A percentile compares a stretch with the other conserved stretches of the same genome.
Evolutionary conservation across 2,329 filamentous ascomycete species (phyloP).

Genomic region (Leptographium lundbergii): DNA sequence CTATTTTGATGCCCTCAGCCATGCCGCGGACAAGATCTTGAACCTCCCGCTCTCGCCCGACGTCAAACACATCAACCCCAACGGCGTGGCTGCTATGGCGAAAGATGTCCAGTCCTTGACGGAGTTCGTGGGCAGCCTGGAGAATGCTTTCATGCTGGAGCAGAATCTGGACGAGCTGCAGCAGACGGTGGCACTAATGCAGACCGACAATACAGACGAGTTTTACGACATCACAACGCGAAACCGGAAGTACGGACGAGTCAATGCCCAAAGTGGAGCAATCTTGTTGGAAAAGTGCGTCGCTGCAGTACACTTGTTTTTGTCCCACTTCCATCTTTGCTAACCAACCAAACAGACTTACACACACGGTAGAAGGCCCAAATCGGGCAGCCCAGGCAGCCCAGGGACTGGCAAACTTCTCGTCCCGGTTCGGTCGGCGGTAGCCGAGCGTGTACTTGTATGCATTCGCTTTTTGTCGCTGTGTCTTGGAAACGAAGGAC

Average conservation of each 20-base stretch:
- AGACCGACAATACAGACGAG: constrained; percentile 82
- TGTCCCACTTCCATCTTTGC: neutral
- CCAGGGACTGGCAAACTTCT: constrained; percentile 56
- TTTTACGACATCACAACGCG: constrained; percentile 86
- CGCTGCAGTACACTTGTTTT: constrained; percentile 2
- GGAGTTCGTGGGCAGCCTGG: constrained; percentile 74
- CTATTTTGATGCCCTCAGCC: constrained; percentile 90
- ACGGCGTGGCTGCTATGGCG: constrained; percentile 69
- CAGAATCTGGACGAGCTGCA: constrained; percentile 87
- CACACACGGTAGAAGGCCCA: constrained; percentile 46
- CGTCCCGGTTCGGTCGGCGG: constrained; percentile 57
- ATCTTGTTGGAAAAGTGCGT: constrained; percentile 79
- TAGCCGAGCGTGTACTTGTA: neutral
- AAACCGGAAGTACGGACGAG: constrained; percentile 88
- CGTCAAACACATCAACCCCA: constrained; percentile 76
- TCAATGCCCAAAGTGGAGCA: constrained; percentile 83
- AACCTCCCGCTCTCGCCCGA: constrained; percentile 64
- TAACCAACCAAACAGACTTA: constrained; percentile 39
- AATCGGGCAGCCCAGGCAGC: constrained; percentile 49
- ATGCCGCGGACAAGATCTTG: constrained; percentile 79
- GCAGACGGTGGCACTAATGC: constrained; percentile 83
- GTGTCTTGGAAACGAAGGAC: neutral
- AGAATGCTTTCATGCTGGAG: constrained; percentile 71
- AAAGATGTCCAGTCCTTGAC: constrained; percentile 76
- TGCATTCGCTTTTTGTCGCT: neutral